A percentile compares a stretch with the other conserved stretches of the same genome.
phyloP scores from a whole-genome alignment of 1,284 basidiomycete genomes.

The Thecaphora thlaspeos region DNA sequence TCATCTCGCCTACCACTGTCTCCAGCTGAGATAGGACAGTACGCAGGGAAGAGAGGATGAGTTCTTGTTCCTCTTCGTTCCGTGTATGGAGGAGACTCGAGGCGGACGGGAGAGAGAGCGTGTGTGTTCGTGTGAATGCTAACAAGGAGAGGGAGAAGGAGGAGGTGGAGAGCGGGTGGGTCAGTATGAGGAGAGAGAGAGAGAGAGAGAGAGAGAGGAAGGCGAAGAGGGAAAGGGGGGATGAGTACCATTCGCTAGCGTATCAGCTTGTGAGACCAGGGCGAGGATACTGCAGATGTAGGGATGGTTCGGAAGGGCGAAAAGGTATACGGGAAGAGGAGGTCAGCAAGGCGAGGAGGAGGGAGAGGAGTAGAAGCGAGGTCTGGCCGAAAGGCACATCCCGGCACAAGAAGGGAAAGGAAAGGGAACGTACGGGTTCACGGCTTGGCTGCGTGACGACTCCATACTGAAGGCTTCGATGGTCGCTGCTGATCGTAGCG shows the following conservation, averaged over 20 bases:
- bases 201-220: background rate
- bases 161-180: background rate
- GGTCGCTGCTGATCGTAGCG: too few relatives aligned
- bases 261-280: slow-evolving; percentile 11
- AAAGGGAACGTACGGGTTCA: background rate
- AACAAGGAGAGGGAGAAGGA: background rate
- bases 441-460: too few relatives aligned
- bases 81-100: slow-evolving; percentile 4
- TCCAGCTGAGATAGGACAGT: slow-evolving; percentile 16
- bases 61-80: slow-evolving; percentile 7
- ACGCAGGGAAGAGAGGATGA: slow-evolving; percentile 6
- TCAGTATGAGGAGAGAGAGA: background rate
- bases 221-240: background rate
- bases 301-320: too few relatives aligned
- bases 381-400: too few relatives aligned
- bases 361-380: background rate
- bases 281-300: slow-evolving; percentile 16
- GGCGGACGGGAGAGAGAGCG: slow-evolving; percentile 7
- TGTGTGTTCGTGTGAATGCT: slow-evolving; percentile 7
- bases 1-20: slow-evolving; percentile 13
- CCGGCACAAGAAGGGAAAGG: too few relatives aligned
- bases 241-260: slow-evolving; percentile 3
- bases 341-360: background rate
- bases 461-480: too few relatives aligned
- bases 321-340: background rate